Conservation (phyloP, 2,329 filamentous ascomycete species). For the Arthroderma uncinatum region DNA sequence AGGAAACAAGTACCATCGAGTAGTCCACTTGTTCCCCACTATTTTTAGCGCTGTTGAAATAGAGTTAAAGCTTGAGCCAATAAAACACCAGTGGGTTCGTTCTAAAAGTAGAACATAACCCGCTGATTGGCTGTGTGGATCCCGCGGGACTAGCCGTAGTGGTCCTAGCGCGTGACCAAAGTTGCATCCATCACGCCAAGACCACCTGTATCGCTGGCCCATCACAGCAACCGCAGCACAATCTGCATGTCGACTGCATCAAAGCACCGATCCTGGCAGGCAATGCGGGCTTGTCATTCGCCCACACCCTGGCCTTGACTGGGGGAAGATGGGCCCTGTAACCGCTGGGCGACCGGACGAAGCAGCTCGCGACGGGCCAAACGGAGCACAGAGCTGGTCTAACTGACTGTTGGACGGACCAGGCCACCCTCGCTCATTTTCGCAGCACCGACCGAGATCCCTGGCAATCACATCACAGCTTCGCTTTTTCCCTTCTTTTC, state of each 20-base stretch:
- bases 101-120: background rate
- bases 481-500: background rate
- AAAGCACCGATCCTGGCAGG: background rate
- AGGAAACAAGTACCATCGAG: background rate
- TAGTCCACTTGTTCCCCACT: background rate
- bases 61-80: background rate
- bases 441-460: background rate
- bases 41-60: background rate
- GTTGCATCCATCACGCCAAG: background rate
- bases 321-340: background rate
- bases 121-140: background rate
- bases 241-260: background rate
- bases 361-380: background rate
- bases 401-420: background rate
- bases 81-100: background rate
- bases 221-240: background rate
- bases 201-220: background rate
- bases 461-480: background rate
- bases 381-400: background rate
- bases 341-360: background rate
- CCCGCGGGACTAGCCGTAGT: background rate
- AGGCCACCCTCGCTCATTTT: background rate
- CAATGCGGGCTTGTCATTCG: background rate
- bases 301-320: background rate
- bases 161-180: constrained; percentile 3